These are phyloP conservation scores for Forsythia viridissima DNA, from an alignment of 257 asterid genomes.

Conservation along the genomic window DNA sequence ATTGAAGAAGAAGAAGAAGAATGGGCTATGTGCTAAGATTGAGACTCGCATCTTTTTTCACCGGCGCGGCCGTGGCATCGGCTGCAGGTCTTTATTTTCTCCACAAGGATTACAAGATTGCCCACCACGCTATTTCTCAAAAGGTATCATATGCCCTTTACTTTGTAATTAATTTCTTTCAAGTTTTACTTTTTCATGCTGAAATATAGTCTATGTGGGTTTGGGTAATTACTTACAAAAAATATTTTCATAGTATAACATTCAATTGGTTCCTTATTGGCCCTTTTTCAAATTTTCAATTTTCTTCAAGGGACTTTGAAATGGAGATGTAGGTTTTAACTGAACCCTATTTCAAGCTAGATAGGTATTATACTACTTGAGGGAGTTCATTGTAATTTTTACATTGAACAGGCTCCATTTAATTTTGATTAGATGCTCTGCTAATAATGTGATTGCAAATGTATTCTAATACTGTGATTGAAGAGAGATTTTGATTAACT, in stretches of 20 bases:
- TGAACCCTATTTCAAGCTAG: background rate
- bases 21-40: conserved; percentile 90
- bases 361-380: background rate
- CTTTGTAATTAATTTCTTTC: background rate
- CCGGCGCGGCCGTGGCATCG: conserved; percentile 84
- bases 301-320: background rate
- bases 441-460: background rate
- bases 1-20: conserved; percentile 12
- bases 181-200: background rate
- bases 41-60: conserved; percentile 78
- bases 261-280: background rate
- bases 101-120: conserved; percentile 69
- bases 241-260: too few species aligned
- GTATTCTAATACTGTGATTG: background rate
- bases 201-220: background rate
- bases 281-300: background rate
- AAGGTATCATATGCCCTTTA: conserved; percentile 46
- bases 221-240: background rate
- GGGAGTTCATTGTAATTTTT: background rate
- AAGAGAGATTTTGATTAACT: background rate
- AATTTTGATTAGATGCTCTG: background rate
- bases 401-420: background rate
- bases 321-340: background rate
- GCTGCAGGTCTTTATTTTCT: conserved; percentile 73
- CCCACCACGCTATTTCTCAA: conserved; percentile 58